Base-by-base conservation (phyloP, 202 grass and related monocot species). In the Bolboschoenoplectus hybrid region DNA sequence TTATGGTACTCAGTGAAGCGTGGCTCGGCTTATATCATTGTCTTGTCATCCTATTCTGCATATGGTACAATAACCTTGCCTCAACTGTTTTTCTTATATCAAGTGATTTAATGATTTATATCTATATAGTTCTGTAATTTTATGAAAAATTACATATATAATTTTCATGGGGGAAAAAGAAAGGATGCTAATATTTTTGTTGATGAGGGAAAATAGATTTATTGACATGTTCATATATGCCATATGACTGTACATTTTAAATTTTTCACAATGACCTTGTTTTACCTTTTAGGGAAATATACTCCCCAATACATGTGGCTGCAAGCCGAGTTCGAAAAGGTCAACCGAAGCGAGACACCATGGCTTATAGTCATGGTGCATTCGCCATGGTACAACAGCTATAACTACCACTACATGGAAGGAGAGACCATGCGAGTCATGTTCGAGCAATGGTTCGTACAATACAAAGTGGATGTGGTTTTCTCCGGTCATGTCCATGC, bases 331-430 rank as follows among this genome's bases (percentile, higher is more conserved):
- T 68, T 92, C 0, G 36, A 1, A 2, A 89, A 87, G 63, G 86
- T 92, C 19, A 70, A 89, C 87, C 62, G 90, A 6, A 74, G 2
- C 14, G 53, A 69, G 2, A 92, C 90, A n/a, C 90, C 90, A 14
- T 91, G 87, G 90, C 84, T 91, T 67, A 56, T 92, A 64, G 87
- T 89, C 6, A 41, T 70, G 67, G 74, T 92, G 46, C 90, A 92
- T 74, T 87, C 88, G 3, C 85, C 87, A 0, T 92, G 90, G 87
- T 89, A 92, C 90, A 92, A 80, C 87, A 87, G 67, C 82, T 82
- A 89, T 66, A 70, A 10, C 51, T 92, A 92, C 82, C 88, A 92
- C 69, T 92, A 89, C 88, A 88, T 92, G 91, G 88, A 92, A 63
- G 91, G 91, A 0, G 88, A 92, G 85, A 88, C 82, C 53, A 92